Evolutionary conservation across 495 filamentous ascomycete species (phyloP).

Genomic region (Saxispiralis lemnorum): DNA sequence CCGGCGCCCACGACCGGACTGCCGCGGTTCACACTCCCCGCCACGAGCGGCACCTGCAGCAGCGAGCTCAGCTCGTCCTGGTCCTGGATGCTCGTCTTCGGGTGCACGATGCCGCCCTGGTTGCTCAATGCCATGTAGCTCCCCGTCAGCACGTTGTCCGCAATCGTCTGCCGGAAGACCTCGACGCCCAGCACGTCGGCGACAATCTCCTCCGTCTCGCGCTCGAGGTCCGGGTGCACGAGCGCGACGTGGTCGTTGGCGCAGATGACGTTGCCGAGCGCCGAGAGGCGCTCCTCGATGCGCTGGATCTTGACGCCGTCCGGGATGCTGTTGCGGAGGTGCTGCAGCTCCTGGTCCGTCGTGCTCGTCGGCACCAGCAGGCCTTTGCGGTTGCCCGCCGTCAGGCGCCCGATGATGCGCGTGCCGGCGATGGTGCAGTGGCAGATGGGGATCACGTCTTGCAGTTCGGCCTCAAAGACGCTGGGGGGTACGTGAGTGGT

Average conservation of each 20-base stretch:
- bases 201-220: constrained; percentile 49
- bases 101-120: constrained; percentile 91
- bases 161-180: constrained; percentile 93
- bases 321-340: constrained; percentile 82
- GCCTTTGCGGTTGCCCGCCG: constrained; percentile 89
- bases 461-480: constrained; percentile 91
- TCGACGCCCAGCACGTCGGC: constrained; percentile 94
- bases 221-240: constrained; percentile 90
- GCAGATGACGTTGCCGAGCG: constrained; percentile 91
- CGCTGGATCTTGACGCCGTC: constrained; percentile 80
- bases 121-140: constrained; percentile 93
- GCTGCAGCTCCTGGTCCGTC: constrained; percentile 94
- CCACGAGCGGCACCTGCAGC: constrained; percentile 88
- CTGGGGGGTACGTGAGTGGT: constrained; percentile 9
- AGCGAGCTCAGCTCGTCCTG: constrained; percentile 91
- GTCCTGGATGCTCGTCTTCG: constrained; percentile 88
- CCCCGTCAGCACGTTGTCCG: constrained; percentile 89
- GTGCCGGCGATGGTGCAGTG: constrained; percentile 95
- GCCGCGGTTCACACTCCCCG: constrained; percentile 82
- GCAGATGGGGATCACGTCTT: constrained; percentile 95
- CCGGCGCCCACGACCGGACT: constrained; percentile 88
- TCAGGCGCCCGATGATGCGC: constrained; percentile 83
- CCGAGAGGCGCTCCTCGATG: constrained; percentile 92
- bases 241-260: constrained; percentile 92
- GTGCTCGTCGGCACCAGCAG: constrained; percentile 89